phyloP scores from a whole-genome alignment of 225 moss, liverwort and hornwort species.

The Climacium dendroides region DNA sequence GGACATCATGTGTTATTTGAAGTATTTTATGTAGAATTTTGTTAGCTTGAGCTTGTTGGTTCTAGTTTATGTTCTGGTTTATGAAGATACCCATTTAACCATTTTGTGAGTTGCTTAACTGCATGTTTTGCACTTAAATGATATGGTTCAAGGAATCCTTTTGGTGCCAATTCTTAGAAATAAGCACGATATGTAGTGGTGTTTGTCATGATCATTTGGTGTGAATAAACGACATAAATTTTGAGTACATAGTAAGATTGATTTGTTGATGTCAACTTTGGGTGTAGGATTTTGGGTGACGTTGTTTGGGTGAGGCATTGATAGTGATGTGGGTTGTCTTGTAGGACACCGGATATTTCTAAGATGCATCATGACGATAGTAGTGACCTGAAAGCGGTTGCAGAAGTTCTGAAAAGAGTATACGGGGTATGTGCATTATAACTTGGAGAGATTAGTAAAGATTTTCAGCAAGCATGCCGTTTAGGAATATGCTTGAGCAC shows the following conservation, averaged over 20 bases:
- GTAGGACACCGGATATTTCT: conserved; percentile 81
- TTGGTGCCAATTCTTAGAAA: not conserved
- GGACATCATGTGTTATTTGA: not conserved
- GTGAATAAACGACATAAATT: not conserved
- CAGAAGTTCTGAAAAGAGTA: conserved; percentile 50
- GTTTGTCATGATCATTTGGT: not conserved
- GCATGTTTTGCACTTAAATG: not conserved
- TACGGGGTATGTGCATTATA: conserved; percentile 46
- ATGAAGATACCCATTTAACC: not conserved
- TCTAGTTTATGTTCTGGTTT: not conserved
- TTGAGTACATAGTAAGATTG: not conserved
- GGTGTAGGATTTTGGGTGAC: not conserved
- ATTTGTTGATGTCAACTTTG: not conserved
- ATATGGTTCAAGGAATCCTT: not conserved
- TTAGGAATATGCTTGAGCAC: not conserved
- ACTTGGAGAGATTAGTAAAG: not conserved
- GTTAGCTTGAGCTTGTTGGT: not conserved
- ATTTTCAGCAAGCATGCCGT: not conserved
- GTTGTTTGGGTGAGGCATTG: not conserved
- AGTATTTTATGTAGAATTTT: not conserved
- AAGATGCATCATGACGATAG: conserved; percentile 76
- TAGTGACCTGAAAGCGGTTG: conserved; percentile 47
- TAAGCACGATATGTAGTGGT: not conserved
- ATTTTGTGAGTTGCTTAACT: not conserved
- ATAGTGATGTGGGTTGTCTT: not conserved